phyloP scores from a whole-genome alignment of 345 rosid species.

The Salix koriyanagi region DNA sequence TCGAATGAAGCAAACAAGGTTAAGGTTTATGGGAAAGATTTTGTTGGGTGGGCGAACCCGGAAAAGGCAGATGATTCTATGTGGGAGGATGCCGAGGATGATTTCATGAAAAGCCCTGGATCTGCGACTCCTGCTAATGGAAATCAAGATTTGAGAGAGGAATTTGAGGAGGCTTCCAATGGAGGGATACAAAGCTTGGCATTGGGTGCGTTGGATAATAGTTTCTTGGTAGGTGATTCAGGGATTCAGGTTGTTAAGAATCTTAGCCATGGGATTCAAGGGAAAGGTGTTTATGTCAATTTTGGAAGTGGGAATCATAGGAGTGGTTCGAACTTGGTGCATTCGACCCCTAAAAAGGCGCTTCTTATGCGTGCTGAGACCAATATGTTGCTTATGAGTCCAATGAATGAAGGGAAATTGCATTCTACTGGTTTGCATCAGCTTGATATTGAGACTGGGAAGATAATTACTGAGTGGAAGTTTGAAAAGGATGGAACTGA shows the following conservation, averaged over 20 bases:
- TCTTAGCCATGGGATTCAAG: constrained; percentile 86
- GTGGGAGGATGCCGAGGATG: constrained; percentile 98
- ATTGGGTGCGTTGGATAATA: constrained; percentile 88
- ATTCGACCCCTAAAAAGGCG: constrained; percentile 76
- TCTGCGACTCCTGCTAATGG: constrained; percentile 52
- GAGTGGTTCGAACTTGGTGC: constrained; percentile 32
- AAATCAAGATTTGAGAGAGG: constrained; percentile 76
- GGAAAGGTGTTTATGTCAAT: constrained; percentile 87
- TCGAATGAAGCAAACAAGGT: constrained; percentile 69
- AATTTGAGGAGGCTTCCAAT: constrained; percentile 83
- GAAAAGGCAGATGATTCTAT: constrained; percentile 92
- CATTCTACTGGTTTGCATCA: constrained; percentile 82
- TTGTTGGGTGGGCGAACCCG: constrained; percentile 83
- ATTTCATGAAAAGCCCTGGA: constrained; percentile 53
- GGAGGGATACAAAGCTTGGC: constrained; percentile 97
- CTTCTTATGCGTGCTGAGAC: constrained; percentile 98
- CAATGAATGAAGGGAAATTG: constrained; percentile 57
- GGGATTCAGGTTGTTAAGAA: constrained; percentile 96
- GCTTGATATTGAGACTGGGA: constrained; percentile 94
- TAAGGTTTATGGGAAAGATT: constrained; percentile 89
- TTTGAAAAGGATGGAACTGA: constrained; percentile 95
- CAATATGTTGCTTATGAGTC: constrained; percentile 96
- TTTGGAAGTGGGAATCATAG: constrained; percentile 43
- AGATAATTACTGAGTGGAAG: constrained; percentile 84
- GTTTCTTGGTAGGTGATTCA: constrained; percentile 86